Percentiles rank a stretch among this genome's conserved stretches.
phyloP scores from a whole-genome alignment of 805 yeast genomes.

The Cyberlindnera saturnus region DNA sequence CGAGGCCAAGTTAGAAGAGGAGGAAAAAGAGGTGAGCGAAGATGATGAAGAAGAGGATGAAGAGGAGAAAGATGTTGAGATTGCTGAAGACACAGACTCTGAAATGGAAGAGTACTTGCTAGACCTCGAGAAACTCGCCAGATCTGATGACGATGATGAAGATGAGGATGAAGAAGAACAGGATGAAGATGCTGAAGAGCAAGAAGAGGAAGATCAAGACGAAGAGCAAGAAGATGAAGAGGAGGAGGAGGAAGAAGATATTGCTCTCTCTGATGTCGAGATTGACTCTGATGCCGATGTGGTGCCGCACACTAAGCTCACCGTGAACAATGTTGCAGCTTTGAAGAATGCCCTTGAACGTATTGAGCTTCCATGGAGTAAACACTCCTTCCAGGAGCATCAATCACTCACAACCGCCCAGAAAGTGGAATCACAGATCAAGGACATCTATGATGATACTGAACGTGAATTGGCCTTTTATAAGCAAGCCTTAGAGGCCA shows the following conservation, averaged over 20 bases:
- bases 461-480: conserved; percentile 94
- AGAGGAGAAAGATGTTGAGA: conserved; percentile 27
- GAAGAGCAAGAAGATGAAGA: conserved; percentile 44
- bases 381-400: conserved; percentile 77
- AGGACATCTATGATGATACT: conserved; percentile 91
- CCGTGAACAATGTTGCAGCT: conserved; percentile 85
- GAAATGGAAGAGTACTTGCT: conserved; percentile 39
- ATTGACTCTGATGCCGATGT: conserved; percentile 92
- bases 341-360: conserved; percentile 62
- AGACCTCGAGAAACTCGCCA: conserved; percentile 49
- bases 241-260: conserved; percentile 71
- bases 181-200: conserved; percentile 30
- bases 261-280: conserved; percentile 87
- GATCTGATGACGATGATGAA: conserved; percentile 39
- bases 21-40: conserved; percentile 17
- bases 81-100: conserved; percentile 38
- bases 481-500: conserved; percentile 88
- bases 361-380: conserved; percentile 52
- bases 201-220: conserved; percentile 33
- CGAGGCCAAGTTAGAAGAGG: conserved; percentile 17
- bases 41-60: conserved; percentile 19
- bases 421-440: conserved; percentile 59
- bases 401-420: conserved; percentile 61
- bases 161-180: conserved; percentile 27
- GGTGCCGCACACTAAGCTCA: conserved; percentile 85